A percentile compares a stretch with the other conserved stretches of the same genome.
Conservation (phyloP, 441 rosid genomes). For the Brassica balearica region DNA sequence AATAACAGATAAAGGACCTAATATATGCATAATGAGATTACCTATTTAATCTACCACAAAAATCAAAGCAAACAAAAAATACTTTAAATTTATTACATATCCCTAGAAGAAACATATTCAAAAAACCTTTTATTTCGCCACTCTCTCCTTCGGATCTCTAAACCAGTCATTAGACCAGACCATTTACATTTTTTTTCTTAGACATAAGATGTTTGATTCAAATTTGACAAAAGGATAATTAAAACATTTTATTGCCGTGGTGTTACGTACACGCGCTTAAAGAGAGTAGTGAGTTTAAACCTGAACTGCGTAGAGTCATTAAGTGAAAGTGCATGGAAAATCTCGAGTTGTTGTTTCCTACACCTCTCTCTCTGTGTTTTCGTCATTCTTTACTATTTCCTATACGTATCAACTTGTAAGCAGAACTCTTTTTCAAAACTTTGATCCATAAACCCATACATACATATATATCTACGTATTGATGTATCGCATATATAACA, state of each 20-base stretch:
- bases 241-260: not conserved
- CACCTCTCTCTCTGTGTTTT: constrained; percentile 35
- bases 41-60: constrained; percentile 23
- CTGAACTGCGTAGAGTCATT: constrained; percentile 38
- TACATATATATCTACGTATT: constrained; percentile 1
- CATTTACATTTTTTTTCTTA: not conserved
- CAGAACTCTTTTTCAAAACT: constrained; percentile 13
- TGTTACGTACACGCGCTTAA: constrained; percentile 11
- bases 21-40: not conserved
- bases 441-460: constrained; percentile 29
- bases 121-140: too few species aligned
- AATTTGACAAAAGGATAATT: not conserved
- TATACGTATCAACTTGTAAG: constrained; percentile 44
- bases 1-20: not conserved
- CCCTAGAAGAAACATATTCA: constrained; percentile 29
- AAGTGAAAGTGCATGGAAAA: constrained; percentile 48
- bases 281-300: constrained; percentile 30
- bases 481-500: not conserved
- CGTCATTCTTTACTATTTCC: constrained; percentile 41
- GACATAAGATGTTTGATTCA: not conserved
- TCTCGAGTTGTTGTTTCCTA: constrained; percentile 47
- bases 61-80: not conserved
- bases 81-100: constrained; percentile 23
- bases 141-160: too few species aligned
- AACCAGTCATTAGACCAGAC: not conserved